Conservation (phyloP, 2,329 filamentous ascomycete genomes). For the Hymenoscyphus scutula region DNA sequence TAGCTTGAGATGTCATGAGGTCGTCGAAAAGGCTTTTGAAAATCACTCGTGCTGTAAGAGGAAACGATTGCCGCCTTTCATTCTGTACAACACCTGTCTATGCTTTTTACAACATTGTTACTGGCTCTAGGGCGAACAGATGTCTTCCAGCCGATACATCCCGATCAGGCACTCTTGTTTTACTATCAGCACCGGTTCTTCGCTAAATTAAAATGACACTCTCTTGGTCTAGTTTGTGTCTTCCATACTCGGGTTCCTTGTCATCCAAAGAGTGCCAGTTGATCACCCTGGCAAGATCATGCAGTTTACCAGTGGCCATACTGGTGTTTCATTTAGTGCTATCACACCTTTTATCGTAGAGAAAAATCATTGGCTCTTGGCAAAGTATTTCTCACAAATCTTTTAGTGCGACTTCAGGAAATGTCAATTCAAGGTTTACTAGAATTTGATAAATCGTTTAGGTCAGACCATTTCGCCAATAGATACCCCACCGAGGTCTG, state of each 20-base stretch:
- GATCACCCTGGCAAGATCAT: not conserved
- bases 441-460: not conserved
- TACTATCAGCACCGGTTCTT: not conserved
- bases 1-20: not conserved
- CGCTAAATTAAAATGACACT: not conserved
- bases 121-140: not conserved
- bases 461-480: not conserved
- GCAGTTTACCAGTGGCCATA: not conserved
- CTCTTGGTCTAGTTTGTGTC: not conserved
- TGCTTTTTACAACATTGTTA: not conserved
- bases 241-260: not conserved
- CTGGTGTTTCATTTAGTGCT: not conserved
- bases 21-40: not conserved
- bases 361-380: not conserved
- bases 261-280: not conserved
- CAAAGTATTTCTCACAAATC: not conserved
- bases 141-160: not conserved
- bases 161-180: not conserved
- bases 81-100: not conserved
- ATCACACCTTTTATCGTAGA: not conserved
- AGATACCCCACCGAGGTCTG: not conserved
- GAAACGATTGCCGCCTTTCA: not conserved
- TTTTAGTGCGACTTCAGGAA: not conserved
- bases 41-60: slow-evolving; percentile 3
- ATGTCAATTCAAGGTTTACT: not conserved